Base-by-base conservation (phyloP, 345 rosid species). In the Rubroshorea leprosula region DNA sequence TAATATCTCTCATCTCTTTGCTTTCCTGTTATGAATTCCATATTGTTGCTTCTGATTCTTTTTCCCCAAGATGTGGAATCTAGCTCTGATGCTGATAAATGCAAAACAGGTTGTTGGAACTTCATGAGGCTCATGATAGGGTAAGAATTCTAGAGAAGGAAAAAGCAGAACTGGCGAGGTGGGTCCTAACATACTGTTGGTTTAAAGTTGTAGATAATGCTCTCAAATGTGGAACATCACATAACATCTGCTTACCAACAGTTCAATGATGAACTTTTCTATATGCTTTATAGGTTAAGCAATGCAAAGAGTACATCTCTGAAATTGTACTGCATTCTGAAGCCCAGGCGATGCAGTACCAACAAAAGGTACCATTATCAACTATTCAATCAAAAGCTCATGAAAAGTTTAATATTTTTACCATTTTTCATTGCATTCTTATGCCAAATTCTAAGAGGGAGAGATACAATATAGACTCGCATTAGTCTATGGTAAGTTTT, bases 301-400 rank as follows among this genome's bases (percentile, higher is more conserved):
- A 72, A 65, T 80, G 73, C 75, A 89, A 82, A 75, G 86, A 83
- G 56, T 83, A 83, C 77, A 78, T 84, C 61, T 84, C 92, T 0
- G 95, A 92, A 67, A 72, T 92, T 65, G 68, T 81, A 49, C 55
- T 92, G 69, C 98, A 92, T 74, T 87, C 87, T 43, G 98, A 92
- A 73, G 96, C 96, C 61, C 98, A 92, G 72, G 80, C 98, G 67
- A 76, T 77, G 53, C 80, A 79, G 49, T 92, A 70, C 74, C 96
- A 84, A 74, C 83, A 84, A 61, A 89, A 92, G 98, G 98, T 92
- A 76, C 41, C 27, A 25, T 57, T 59, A 6, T 61, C 39, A 17
- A 26, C 67, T 39, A 23, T 38, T 14, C 24, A 3, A 23, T 47
- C 39, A 23, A 26, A 23, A 9, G 17, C 57, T 3, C n/a, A n/a